These are phyloP conservation scores for Arctostaphylos glauca DNA, from an alignment of 148 eudicot species.

Conservation along the genomic window DNA sequence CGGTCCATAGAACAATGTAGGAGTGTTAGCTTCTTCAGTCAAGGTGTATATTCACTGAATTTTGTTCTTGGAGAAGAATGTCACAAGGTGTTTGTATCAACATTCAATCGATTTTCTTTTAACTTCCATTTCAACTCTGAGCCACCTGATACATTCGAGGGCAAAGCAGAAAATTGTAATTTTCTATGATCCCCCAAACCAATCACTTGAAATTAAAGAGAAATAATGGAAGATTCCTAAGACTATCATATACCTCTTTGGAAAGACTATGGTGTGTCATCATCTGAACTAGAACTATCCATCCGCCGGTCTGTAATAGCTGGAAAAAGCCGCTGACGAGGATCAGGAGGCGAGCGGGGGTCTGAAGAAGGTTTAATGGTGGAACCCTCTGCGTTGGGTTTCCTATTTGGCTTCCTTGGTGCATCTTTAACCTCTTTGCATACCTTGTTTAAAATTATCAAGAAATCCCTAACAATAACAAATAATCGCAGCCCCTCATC, in stretches of 20 bases:
- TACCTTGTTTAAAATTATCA: slow-evolving; percentile 61
- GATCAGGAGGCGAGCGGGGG: slow-evolving; percentile 31
- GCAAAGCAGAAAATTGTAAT: background rate
- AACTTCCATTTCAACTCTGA: background rate
- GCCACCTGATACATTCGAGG: slow-evolving; percentile 6
- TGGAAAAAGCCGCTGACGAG: slow-evolving; percentile 39
- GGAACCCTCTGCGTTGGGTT: slow-evolving; percentile 35
- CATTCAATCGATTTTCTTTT: background rate
- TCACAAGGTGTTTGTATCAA: background rate
- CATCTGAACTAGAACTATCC: slow-evolving; percentile 68
- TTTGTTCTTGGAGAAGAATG: background rate
- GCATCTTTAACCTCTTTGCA: slow-evolving; percentile 65
- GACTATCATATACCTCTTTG: slow-evolving; percentile 7
- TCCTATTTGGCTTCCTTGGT: slow-evolving; percentile 39
- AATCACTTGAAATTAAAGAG: background rate
- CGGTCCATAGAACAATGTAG: background rate
- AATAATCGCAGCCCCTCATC: slow-evolving; percentile 76
- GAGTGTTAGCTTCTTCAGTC: slow-evolving; percentile 13
- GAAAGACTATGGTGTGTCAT: slow-evolving; percentile 27
- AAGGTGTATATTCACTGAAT: background rate
- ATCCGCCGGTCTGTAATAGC: slow-evolving; percentile 42
- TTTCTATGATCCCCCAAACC: background rate
- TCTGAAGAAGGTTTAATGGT: slow-evolving; percentile 33
- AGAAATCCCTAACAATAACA: slow-evolving; percentile 62
- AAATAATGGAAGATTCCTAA: background rate